phyloP scores from a whole-genome alignment of 2,329 filamentous ascomycete genomes.

The Beauveria sp. region DNA sequence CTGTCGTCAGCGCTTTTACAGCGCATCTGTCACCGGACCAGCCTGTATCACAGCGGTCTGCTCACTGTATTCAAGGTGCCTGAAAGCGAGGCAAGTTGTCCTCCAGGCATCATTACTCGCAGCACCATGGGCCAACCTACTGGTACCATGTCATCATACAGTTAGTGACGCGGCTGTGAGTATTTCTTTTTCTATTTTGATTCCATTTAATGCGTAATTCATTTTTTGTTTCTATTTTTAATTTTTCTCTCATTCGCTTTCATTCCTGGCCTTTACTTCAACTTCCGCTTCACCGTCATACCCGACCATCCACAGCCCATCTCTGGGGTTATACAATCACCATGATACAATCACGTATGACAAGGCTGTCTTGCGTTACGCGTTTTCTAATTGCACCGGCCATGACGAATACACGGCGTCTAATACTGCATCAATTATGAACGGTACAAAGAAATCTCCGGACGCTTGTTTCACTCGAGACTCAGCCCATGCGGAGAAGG shows the following conservation, averaged over 20 bases:
- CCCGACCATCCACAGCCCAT: background rate
- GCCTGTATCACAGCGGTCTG: background rate
- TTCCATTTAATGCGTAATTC: too few relatives aligned
- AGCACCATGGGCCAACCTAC: background rate
- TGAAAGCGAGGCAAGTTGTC: background rate
- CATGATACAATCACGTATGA: slow-evolving; percentile 3
- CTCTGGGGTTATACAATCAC: slow-evolving; percentile 4
- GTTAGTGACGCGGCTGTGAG: background rate
- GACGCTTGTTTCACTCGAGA: slow-evolving; percentile 9
- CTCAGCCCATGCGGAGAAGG: slow-evolving; percentile 8
- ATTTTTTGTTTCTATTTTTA: too few relatives aligned
- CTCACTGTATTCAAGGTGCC: background rate
- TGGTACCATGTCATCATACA: background rate
- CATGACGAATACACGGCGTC: background rate
- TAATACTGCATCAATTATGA: background rate
- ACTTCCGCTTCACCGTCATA: background rate
- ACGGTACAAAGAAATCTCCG: slow-evolving; percentile 1
- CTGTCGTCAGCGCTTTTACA: background rate
- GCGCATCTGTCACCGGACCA: background rate
- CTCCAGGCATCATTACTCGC: slow-evolving; percentile 1
- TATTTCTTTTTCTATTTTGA: too few relatives aligned
- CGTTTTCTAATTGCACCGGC: slow-evolving; percentile 1
- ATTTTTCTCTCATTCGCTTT: too few relatives aligned
- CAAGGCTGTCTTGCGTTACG: background rate
- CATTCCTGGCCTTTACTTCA: background rate